Conservation (phyloP, 257 asterid species). For the Nicotiana undulata region DNA sequence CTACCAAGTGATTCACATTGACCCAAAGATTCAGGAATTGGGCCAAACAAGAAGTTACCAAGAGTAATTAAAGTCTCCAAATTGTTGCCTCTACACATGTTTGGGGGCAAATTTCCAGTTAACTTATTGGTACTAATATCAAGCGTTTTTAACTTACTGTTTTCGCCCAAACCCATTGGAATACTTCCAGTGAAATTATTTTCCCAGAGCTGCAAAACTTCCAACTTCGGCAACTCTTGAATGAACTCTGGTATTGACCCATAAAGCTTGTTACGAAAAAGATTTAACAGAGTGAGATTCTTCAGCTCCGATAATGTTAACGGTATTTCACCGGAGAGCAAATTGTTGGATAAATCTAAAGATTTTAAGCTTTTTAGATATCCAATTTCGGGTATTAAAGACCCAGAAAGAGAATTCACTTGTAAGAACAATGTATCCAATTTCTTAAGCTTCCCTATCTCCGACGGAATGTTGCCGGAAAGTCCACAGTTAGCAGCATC, state of each 20-base stretch:
- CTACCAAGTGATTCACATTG: constrained; percentile 65
- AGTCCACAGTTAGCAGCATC: constrained; percentile 87
- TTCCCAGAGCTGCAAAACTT: constrained; percentile 92
- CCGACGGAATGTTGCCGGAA: constrained; percentile 66
- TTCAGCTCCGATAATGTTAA: constrained; percentile 46
- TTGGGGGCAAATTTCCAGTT: constrained; percentile 75
- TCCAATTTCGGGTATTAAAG: constrained; percentile 65
- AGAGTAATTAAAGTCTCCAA: constrained; percentile 62
- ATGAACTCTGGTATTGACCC: constrained; percentile 87
- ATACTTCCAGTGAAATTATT: constrained; percentile 89
- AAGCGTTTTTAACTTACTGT: constrained; percentile 54
- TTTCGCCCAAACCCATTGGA: constrained; percentile 63
- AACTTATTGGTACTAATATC: constrained; percentile 84
- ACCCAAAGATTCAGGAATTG: constrained; percentile 78
- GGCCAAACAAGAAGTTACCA: constrained; percentile 78
- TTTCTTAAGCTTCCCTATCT: constrained; percentile 57
- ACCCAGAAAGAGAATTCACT: constrained; percentile 67
- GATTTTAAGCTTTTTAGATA: constrained; percentile 61
- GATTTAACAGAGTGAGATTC: constrained; percentile 68
- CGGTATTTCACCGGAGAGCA: constrained; percentile 71
- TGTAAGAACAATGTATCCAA: constrained; percentile 86
- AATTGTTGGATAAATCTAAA: constrained; percentile 81
- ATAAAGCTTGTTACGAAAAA: constrained; percentile 76
- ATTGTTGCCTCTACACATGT: constrained; percentile 56
- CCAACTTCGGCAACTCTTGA: constrained; percentile 61